These are phyloP conservation scores for Simplicillium aogashimaense DNA, from an alignment of 2,329 filamentous ascomycete species.

Conservation along the genomic window DNA sequence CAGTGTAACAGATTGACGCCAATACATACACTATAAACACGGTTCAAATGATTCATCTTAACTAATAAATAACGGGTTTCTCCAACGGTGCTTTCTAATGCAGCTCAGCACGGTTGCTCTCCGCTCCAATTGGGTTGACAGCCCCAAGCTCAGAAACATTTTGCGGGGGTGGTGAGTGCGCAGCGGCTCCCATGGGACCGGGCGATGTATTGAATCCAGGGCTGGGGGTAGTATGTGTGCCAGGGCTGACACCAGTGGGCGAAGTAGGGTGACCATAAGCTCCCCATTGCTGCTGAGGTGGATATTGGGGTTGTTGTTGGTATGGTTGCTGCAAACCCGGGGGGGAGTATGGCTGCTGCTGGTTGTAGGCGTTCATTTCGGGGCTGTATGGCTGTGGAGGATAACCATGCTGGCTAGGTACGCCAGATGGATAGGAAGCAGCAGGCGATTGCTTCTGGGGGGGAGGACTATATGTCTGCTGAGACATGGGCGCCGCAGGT, in stretches of 20 bases:
- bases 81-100: neutral
- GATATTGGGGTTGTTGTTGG: slow-evolving; percentile 13
- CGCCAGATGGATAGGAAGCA: slow-evolving; percentile 16
- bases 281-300: slow-evolving; percentile 11
- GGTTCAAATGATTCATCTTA: too few relatives aligned
- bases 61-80: too few relatives aligned
- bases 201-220: slow-evolving; percentile 12
- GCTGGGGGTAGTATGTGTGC: slow-evolving; percentile 17
- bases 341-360: slow-evolving; percentile 9
- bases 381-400: slow-evolving; percentile 11
- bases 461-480: slow-evolving; percentile 11
- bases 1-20: too few relatives aligned
- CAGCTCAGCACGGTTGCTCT: slow-evolving; percentile 23
- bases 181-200: neutral
- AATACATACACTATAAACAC: too few relatives aligned
- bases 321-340: slow-evolving; percentile 9
- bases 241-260: slow-evolving; percentile 4
- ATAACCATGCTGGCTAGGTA: slow-evolving; percentile 15
- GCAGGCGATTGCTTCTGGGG: slow-evolving; percentile 11
- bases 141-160: too few relatives aligned
- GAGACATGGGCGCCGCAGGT: slow-evolving; percentile 10
- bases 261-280: slow-evolving; percentile 11
- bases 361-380: slow-evolving; percentile 9
- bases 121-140: slow-evolving; percentile 15
- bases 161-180: too few relatives aligned